Evolutionary conservation across 1,284 basidiomycete genomes (phyloP), one percentile per base, ranked within the genome.

Genomic region (Rhodotorula sp.): DNA sequence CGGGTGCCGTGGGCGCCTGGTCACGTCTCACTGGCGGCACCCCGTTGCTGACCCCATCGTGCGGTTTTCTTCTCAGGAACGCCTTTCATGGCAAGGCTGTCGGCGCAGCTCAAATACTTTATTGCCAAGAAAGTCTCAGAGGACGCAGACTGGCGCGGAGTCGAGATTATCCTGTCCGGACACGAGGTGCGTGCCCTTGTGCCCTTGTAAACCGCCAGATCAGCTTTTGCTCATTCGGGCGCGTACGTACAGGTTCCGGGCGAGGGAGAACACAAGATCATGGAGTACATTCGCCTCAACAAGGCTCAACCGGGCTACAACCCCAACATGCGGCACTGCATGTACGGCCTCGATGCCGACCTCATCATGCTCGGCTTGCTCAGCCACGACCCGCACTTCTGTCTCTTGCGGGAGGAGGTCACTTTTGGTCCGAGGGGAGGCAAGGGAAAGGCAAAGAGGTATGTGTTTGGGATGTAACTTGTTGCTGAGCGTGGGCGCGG

Each of bases 241-340:
- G 33, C 8, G 7, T 5, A 2, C 33, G 30, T 17, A 20, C 61
- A 78, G 78, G 82, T 96, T 6, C 95, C 95, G 0, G 96, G 96
- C 74, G 96, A 99, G 81, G 96, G 96, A 73, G 96, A 99, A 81
- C 96, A 99, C 86, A 99, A 99, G 85, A 95, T 99, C 78, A 98
- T 99, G 91, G 96, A 99, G 81, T 99, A 95, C 82, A 98, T 99
- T 79, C 90, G 96, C 62, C 84, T 93, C 72, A 88, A 89, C 68
- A 92, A 95, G 78, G 94, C 96, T 37, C 96, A 99, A 81, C 91
- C 91, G 15, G 90, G 91, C 79, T 96, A 99, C 83, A 88, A 94
- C 80, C 91, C 93, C 29, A 95, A 95, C 79, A 85, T 92, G 64
- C 89, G 96, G 75, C 96, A 99, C 82, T 99, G 96, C 82, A 84